Conservation (phyloP, 108 stramenopile genomes). For the Ochromonas danica region DNA sequence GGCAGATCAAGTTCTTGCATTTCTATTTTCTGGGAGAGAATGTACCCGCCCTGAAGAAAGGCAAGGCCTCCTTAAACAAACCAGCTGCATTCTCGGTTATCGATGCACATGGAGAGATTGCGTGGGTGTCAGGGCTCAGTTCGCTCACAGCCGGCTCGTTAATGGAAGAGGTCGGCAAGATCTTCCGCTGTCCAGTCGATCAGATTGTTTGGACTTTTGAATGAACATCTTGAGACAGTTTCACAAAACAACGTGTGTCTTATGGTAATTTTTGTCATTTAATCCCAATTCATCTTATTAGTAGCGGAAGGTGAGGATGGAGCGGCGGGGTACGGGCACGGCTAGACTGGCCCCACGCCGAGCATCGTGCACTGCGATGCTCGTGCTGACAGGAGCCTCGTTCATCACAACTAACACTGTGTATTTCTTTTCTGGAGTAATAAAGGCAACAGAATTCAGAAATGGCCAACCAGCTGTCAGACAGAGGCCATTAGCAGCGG, state of each 20-base stretch:
- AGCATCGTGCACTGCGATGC: not conserved
- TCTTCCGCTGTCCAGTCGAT: not conserved
- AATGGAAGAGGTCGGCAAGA: not conserved
- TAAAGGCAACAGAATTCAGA: slow-evolving; percentile 44
- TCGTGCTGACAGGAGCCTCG: slow-evolving; percentile 32
- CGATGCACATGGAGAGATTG: slow-evolving; percentile 7
- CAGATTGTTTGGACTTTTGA: not conserved
- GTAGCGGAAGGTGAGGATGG: not conserved
- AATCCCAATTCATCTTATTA: not conserved
- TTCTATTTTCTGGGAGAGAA: not conserved
- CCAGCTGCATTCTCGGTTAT: not conserved
- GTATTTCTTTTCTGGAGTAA: slow-evolving; percentile 36
- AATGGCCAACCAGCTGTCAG: slow-evolving; percentile 54
- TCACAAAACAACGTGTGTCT: not conserved
- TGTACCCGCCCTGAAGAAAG: not conserved
- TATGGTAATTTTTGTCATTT: not conserved
- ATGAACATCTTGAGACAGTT: not conserved
- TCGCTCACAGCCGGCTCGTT: not conserved
- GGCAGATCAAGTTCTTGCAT: slow-evolving; percentile 6
- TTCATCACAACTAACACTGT: slow-evolving; percentile 49
- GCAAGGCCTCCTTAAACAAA: not conserved
- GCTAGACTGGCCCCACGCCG: not conserved
- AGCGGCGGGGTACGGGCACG: not conserved
- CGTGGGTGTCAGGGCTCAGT: not conserved
- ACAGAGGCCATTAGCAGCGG: slow-evolving; percentile 35